Evolutionary conservation across 2,329 filamentous ascomycete genomes (phyloP).

Genomic region (Xylaria sp.): DNA sequence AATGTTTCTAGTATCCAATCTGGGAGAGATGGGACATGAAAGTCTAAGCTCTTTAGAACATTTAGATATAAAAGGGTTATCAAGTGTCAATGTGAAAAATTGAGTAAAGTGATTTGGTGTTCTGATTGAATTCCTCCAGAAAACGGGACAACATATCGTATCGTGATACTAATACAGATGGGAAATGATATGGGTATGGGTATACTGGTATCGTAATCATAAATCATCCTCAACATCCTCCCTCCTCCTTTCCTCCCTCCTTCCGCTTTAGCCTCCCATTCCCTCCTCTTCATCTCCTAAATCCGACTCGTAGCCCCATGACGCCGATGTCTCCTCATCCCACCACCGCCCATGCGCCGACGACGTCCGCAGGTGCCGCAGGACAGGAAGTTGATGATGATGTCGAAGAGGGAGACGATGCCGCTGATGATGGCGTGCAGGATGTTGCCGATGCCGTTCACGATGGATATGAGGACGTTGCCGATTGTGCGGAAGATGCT

Average conservation of each 20-base stretch:
- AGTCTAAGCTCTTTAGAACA: neutral
- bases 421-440: slow-evolving; percentile 63
- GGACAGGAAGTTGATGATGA: slow-evolving; percentile 61
- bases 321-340: slow-evolving; percentile 18
- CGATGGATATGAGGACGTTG: slow-evolving; percentile 60
- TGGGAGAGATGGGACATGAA: neutral
- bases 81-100: neutral
- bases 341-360: slow-evolving; percentile 17
- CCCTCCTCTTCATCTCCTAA: slow-evolving; percentile 15
- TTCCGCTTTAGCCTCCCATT: neutral
- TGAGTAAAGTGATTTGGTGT: no score
- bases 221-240: neutral
- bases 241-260: neutral
- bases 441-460: slow-evolving; percentile 61
- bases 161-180: neutral
- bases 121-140: neutral
- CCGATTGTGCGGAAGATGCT: slow-evolving; percentile 60
- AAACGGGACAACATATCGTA: neutral
- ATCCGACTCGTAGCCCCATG: slow-evolving; percentile 33
- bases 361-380: slow-evolving; percentile 41
- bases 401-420: slow-evolving; percentile 58
- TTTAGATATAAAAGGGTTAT: neutral
- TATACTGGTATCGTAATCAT: slow-evolving; percentile 28
- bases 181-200: slow-evolving; percentile 16
- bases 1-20: neutral